Evolutionary conservation across 257 asterid genomes (phyloP), one percentile per base, ranked within the genome.

Genomic region (Nicotiana tabacum): DNA sequence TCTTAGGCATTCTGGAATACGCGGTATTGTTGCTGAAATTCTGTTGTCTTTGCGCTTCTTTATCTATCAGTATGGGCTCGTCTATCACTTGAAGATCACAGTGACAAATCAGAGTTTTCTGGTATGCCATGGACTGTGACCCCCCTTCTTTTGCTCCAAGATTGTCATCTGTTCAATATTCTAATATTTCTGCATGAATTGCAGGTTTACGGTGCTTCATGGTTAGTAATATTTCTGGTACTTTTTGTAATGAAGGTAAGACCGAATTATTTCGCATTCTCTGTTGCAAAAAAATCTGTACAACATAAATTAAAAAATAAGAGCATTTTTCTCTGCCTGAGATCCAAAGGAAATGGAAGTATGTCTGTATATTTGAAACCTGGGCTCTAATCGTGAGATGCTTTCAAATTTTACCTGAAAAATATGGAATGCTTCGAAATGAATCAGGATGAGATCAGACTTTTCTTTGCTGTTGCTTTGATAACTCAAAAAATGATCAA

Each of bases 211-310:
- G 99, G 99, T 86, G 80, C 92, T 58, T 96, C 99, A 56, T 96
- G 99, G 99, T 90, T 96, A 83, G 99, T 96, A 83, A 96, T 96
- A 86, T 27, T 96, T 51, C 82, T 92, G 77, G 87, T 96, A 56
- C 92, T 96, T 60, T 96, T 93, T 85, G 99, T 96, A 84, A 92
- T 96, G 99, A 96, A 96, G 97, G 99, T 96, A 82, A 89, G 91
- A 33, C 78, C 80, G 15, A 48, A 27, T 48, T 74, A 61, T 43
- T 48, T 27, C 43, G 16, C 48, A 74, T 27, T n/a, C 29, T 48
- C 33, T 72, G 21, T 13, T 46, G 13, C 39, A 24, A 24, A 18
- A 10, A 43, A 43, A 27, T 27, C 35, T 62, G 21, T 62, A 62
- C 35, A 72, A 72, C 61, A 46, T 21, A 72, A 21, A 46, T 46